Base-by-base conservation (phyloP, 306 rosid species). In the Cucurbita pepo region DNA sequence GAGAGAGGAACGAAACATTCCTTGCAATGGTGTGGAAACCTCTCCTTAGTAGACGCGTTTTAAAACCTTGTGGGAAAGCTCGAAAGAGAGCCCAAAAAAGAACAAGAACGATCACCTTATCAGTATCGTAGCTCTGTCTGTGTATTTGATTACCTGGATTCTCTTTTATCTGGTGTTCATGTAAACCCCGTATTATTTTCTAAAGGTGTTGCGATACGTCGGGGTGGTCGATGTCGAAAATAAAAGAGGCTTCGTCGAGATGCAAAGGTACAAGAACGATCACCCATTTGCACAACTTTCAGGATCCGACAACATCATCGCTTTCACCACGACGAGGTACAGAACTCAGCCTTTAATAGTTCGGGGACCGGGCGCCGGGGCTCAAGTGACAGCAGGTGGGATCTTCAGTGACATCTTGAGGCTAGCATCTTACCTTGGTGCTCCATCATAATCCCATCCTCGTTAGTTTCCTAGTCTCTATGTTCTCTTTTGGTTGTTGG, bases 291-390 rank as follows among this genome's bases (percentile, higher is more conserved):
- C 98, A 44, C 98, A 94, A 47, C 83, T 94, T 72, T 85, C 95
- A 4, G 98, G 98, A 12, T 89, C 98, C 13, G 98, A 93, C 78
- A 93, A 93, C 48, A 93, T 93, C 7, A 93, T 93, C 64, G 98
- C 98, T 58, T 90, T 93, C 74, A 90, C 98, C 11, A 90, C 98
- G 51, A 83, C 78, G 25, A 90, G 98, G 85, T 93, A 93, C 63
- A 77, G 83, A 69, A 69, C 82, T 30, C 98, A 93, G 71, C 98
- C 97, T 79, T 79, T 93, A 75, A 93, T 93, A 61, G 88, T 93
- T 37, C 96, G 98, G 6, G 98, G 98, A 7, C 96, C 98, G 3
- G 98, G 98, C 48, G 98, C 97, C 4, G 98, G 98, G 76, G 98
- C 98, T 19, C 87, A 94, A 86, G 98, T 94, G 74, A 94, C 98